Conservation (phyloP, 805 yeast genomes). For the Scheffersomyces coipomensis region DNA sequence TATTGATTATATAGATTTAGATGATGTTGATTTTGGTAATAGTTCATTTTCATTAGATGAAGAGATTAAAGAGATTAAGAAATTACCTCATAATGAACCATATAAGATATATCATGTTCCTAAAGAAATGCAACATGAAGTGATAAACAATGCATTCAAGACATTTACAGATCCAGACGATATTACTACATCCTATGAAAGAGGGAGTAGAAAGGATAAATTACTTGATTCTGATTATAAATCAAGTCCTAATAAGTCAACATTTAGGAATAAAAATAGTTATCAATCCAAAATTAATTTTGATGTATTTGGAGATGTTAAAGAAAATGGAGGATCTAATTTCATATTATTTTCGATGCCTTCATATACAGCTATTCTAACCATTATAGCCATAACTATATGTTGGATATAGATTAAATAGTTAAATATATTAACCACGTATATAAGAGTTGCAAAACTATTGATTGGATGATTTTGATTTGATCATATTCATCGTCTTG, state of each 20-base stretch:
- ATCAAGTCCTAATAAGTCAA: neutral
- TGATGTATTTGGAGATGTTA: slow-evolving; percentile 2
- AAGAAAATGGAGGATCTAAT: neutral
- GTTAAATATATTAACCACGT: too few species aligned
- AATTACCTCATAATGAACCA: slow-evolving; percentile 1
- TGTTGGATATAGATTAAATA: neutral
- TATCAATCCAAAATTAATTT: slow-evolving; percentile 1
- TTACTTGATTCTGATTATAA: neutral
- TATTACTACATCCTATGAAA: slow-evolving; percentile 9
- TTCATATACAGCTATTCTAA: neutral
- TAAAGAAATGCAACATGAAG: slow-evolving; percentile 2
- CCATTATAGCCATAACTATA: neutral
- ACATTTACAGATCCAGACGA: slow-evolving; percentile 11
- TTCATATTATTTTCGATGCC: neutral
- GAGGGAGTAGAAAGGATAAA: neutral
- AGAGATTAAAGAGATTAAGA: too few species aligned
- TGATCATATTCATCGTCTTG: too few species aligned
- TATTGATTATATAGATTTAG: too few species aligned
- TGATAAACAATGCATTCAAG: slow-evolving; percentile 6
- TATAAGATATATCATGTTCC: neutral
- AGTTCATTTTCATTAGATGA: too few species aligned
- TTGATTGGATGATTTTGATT: too few species aligned
- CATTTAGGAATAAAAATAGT: neutral
- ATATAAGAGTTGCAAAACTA: too few species aligned
- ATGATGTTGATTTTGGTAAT: too few species aligned